These are phyloP conservation scores for Antarctomyces pellizariae DNA, from an alignment of 495 filamentous ascomycete genomes.

Conservation along the genomic window DNA sequence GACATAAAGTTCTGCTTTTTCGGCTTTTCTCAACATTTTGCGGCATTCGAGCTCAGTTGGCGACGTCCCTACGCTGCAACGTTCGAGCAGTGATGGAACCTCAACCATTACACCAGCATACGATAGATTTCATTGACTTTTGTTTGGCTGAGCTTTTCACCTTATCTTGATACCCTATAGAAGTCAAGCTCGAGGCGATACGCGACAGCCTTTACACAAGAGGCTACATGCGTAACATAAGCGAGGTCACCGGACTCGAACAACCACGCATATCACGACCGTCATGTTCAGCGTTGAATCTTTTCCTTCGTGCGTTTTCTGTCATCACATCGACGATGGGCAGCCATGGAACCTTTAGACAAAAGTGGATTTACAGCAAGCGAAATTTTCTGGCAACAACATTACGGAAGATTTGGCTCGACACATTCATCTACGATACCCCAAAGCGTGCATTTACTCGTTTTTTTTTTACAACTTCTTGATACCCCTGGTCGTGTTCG, in stretches of 20 bases:
- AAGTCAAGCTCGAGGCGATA: slow-evolving; percentile 18
- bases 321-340: slow-evolving; percentile 14
- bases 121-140: slow-evolving; percentile 65
- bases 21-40: slow-evolving; percentile 14
- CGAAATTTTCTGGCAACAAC: slow-evolving; percentile 3
- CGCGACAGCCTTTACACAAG: slow-evolving; percentile 22
- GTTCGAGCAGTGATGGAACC: slow-evolving; percentile 6
- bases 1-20: slow-evolving; percentile 18
- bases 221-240: slow-evolving; percentile 12
- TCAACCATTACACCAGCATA: slow-evolving; percentile 26
- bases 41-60: slow-evolving; percentile 17
- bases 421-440: slow-evolving; percentile 7
- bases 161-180: slow-evolving; percentile 33
- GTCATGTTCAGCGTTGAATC: slow-evolving; percentile 15
- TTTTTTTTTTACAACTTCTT: slow-evolving; percentile 2
- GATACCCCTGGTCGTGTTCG: slow-evolving; percentile 8
- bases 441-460: too few relatives aligned
- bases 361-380: slow-evolving; percentile 37
- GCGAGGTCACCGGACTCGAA: slow-evolving; percentile 10
- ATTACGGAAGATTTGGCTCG: background rate
- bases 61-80: slow-evolving; percentile 11
- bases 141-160: slow-evolving; percentile 21
- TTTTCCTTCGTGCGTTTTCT: slow-evolving; percentile 15
- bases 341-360: slow-evolving; percentile 23
- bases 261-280: slow-evolving; percentile 20